phyloP scores from a whole-genome alignment of 2,329 filamentous ascomycete genomes.

The Fusarium floridanum region DNA sequence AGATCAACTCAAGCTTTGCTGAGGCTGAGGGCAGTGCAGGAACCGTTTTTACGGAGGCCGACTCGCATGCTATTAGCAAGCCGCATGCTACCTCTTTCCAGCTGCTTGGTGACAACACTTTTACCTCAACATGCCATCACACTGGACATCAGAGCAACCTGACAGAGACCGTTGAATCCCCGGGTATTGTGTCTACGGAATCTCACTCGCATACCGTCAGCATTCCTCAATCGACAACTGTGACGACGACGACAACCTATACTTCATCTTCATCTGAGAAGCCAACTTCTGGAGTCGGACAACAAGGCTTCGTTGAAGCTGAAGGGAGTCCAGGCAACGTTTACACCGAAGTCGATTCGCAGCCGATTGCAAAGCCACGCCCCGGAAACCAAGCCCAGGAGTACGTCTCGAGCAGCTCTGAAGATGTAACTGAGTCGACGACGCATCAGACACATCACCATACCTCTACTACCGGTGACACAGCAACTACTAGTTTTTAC shows the following conservation, averaged over 20 bases:
- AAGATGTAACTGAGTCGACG: neutral
- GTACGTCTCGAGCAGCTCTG: neutral
- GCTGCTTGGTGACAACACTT: neutral
- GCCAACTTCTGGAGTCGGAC: neutral
- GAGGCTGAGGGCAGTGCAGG: neutral
- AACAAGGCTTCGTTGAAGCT: neutral
- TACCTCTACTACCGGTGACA: neutral
- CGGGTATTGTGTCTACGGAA: neutral
- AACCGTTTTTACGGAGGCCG: neutral
- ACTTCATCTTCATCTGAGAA: neutral
- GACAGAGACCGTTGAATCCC: neutral
- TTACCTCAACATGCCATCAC: neutral
- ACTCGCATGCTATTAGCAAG: slow-evolving; percentile 1
- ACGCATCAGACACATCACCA: neutral
- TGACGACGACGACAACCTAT: neutral
- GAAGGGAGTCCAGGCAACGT: neutral
- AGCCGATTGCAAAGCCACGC: neutral
- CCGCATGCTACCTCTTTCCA: neutral
- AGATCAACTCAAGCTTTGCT: neutral
- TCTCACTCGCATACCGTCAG: neutral
- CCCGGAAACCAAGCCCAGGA: neutral
- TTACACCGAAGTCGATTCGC: neutral
- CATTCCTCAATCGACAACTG: neutral
- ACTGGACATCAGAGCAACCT: neutral
- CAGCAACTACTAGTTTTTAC: neutral